These are phyloP conservation scores for Calonectria naviculata DNA, from an alignment of 2,329 filamentous ascomycete species.

Conservation along the genomic window DNA sequence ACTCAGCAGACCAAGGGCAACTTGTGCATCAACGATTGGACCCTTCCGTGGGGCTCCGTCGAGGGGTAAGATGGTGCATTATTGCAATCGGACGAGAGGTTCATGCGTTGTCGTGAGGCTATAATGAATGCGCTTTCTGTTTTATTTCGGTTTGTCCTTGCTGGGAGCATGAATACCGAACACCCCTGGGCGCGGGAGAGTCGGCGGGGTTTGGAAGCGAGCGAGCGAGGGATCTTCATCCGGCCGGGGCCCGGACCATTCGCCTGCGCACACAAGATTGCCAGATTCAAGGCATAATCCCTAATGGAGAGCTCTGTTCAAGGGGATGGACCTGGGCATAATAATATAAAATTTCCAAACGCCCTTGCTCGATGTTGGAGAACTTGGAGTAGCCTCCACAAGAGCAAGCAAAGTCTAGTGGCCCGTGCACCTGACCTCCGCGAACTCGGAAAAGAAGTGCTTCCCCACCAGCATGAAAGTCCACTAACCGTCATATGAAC, in stretches of 20 bases:
- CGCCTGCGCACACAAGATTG: background rate
- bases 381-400: constrained; percentile 12
- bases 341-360: background rate
- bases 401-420: constrained; percentile 29
- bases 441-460: constrained; percentile 38
- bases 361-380: constrained; percentile 1
- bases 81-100: background rate
- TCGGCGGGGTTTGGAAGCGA: background rate
- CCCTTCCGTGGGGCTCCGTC: background rate
- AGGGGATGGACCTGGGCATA: background rate
- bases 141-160: background rate
- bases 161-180: background rate
- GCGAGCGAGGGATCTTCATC: background rate
- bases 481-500: constrained; percentile 42
- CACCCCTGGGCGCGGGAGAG: background rate
- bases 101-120: background rate
- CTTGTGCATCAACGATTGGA: background rate
- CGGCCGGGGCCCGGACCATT: background rate
- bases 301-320: background rate
- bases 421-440: constrained; percentile 33
- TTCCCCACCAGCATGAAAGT: constrained; percentile 42
- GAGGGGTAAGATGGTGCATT: background rate
- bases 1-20: background rate
- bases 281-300: background rate
- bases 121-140: background rate